Conservation (phyloP, 352 stramenopile genomes). For the Phytophthora ramorum region DNA sequence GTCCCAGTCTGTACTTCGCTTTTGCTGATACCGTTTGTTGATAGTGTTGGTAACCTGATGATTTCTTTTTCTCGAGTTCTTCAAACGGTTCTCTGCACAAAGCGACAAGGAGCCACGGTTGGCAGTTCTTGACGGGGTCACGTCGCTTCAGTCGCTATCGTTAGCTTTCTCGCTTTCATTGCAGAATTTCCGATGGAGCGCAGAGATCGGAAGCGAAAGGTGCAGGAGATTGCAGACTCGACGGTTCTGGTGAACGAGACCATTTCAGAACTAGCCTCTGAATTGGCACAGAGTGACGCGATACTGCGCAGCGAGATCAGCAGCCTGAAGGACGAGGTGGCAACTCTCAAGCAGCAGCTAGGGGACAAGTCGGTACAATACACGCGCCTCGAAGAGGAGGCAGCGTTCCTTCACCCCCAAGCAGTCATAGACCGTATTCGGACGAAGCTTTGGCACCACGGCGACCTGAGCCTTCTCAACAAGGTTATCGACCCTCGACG, state of each 20-base stretch:
- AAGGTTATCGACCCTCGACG: slow-evolving; percentile 20
- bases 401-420: slow-evolving; percentile 30
- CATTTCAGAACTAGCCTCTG: slow-evolving; percentile 24
- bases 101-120: not conserved
- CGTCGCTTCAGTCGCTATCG: slow-evolving; percentile 6
- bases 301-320: slow-evolving; percentile 20
- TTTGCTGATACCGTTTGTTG: no score
- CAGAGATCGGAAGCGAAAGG: slow-evolving; percentile 32
- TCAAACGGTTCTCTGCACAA: no score
- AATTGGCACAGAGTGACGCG: slow-evolving; percentile 16
- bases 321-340: slow-evolving; percentile 19
- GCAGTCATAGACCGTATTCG: slow-evolving; percentile 33
- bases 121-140: slow-evolving; percentile 13
- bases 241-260: slow-evolving; percentile 20
- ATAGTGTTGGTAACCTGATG: no score
- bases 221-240: slow-evolving; percentile 15
- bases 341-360: slow-evolving; percentile 28
- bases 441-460: slow-evolving; percentile 34
- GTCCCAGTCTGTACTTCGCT: no score
- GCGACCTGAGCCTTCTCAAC: slow-evolving; percentile 31
- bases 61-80: no score
- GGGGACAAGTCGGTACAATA: slow-evolving; percentile 19
- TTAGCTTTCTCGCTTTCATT: not conserved
- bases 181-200: slow-evolving; percentile 26
- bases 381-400: slow-evolving; percentile 1